Evolutionary conservation across 2,329 filamentous ascomycete genomes (phyloP).

Genomic region (Coleophoma crateriformis): DNA sequence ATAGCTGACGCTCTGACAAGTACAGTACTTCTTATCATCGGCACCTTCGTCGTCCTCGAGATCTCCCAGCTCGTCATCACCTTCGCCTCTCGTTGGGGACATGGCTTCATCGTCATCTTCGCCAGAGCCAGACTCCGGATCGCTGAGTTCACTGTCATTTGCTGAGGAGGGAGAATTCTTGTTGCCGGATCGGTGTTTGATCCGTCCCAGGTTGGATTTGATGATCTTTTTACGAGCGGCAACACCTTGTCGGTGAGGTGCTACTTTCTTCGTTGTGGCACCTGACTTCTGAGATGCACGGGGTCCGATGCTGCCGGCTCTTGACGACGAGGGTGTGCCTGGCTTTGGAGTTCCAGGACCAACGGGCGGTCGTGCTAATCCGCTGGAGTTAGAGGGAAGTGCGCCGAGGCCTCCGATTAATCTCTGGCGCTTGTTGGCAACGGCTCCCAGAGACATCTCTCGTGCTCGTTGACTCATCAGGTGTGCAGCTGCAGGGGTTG

Average conservation of each 20-base stretch:
- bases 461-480: constrained; percentile 51
- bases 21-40: constrained; percentile 74
- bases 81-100: constrained; percentile 32
- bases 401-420: constrained; percentile 35
- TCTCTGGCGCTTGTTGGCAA: constrained; percentile 44
- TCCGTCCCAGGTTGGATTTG: constrained; percentile 57
- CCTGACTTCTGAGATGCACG: constrained; percentile 32
- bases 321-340: constrained; percentile 25
- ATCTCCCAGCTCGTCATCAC: constrained; percentile 47
- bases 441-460: constrained; percentile 53
- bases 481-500: constrained; percentile 55
- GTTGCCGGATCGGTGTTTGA: constrained; percentile 44
- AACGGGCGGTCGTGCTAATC: constrained; percentile 55
- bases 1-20: constrained; percentile 77
- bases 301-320: constrained; percentile 56
- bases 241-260: constrained; percentile 24
- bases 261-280: constrained; percentile 26
- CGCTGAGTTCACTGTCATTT: constrained; percentile 60
- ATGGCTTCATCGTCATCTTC: constrained; percentile 40
- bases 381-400: constrained; percentile 47
- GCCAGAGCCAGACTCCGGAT: constrained; percentile 51
- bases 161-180: constrained; percentile 59
- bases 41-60: constrained; percentile 65
- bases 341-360: constrained; percentile 58
- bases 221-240: constrained; percentile 21